Percentiles rank a stretch among this genome's conserved stretches.
Conservation (phyloP, 176 grass and related monocot species). For the Aegilops bicornis region DNA sequence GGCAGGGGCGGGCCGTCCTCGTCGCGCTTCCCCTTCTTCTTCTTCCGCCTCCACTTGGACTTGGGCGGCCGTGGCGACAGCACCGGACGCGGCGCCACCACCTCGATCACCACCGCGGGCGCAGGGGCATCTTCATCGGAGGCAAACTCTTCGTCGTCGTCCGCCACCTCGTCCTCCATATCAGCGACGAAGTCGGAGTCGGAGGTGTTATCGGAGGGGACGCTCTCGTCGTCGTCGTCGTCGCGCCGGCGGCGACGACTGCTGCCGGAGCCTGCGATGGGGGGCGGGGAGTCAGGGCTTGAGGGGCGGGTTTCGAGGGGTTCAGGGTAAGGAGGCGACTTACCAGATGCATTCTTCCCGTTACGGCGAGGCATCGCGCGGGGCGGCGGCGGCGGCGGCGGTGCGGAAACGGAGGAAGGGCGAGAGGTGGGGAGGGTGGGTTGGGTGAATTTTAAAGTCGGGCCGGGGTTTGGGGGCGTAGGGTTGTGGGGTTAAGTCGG, state of each 20-base stretch:
- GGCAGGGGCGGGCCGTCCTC: slow-evolving; percentile 21
- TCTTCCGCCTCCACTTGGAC: slow-evolving; percentile 6
- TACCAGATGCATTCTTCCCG: slow-evolving; percentile 21
- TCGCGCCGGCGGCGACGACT: slow-evolving; percentile 34
- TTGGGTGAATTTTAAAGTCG: neutral
- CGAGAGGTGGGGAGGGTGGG: neutral
- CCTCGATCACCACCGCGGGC: neutral
- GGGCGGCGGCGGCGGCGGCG: slow-evolving; percentile 31
- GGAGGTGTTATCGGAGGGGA: slow-evolving; percentile 33
- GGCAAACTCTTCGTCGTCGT: slow-evolving; percentile 26
- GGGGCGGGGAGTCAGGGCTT: neutral
- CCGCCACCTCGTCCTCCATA: slow-evolving; percentile 1
- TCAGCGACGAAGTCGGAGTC: slow-evolving; percentile 44
- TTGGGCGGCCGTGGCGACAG: neutral
- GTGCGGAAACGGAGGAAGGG: neutral
- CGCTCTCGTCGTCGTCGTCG: neutral
- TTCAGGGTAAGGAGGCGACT: neutral
- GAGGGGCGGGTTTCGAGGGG: neutral
- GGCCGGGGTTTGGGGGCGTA: neutral
- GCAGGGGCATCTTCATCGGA: slow-evolving; percentile 17
- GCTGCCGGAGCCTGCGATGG: slow-evolving; percentile 24
- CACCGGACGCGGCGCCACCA: neutral
- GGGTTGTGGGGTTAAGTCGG: neutral
- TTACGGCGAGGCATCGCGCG: slow-evolving; percentile 26
- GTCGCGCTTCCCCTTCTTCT: slow-evolving; percentile 3